phyloP scores from a whole-genome alignment of 331 rosid genomes.

The Rhamnella rubrinervis region DNA sequence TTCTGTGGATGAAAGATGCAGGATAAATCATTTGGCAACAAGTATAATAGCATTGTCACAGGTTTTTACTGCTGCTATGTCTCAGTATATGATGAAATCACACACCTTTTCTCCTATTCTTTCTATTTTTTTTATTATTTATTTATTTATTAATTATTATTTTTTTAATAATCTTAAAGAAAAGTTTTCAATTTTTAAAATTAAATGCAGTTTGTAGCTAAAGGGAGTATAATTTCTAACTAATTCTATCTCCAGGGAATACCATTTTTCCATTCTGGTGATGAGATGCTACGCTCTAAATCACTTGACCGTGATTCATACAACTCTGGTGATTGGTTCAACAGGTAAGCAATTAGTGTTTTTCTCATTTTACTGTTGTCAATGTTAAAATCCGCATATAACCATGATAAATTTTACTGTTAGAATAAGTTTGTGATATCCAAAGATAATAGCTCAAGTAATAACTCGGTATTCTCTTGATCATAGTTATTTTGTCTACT shows the following conservation, averaged over 20 bases:
- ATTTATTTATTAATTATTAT: no score
- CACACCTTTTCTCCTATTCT: conserved; percentile 6
- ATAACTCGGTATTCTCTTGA: neutral
- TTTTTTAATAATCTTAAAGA: no score
- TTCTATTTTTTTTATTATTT: neutral
- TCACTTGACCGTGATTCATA: conserved; percentile 96
- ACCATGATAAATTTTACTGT: no score
- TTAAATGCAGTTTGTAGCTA: no score
- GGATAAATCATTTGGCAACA: conserved; percentile 90
- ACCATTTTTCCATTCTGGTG: conserved; percentile 86
- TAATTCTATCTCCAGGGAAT: conserved; percentile 59
- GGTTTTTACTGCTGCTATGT: conserved; percentile 45
- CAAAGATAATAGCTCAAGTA: no score
- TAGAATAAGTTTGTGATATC: no score
- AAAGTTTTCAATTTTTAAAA: no score
- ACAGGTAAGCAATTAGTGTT: conserved; percentile 49
- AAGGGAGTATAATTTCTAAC: neutral
- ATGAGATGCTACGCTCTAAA: conserved; percentile 88
- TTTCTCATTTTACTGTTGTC: conserved; percentile 9
- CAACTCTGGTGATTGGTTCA: conserved; percentile 98
- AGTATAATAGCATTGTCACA: conserved; percentile 82
- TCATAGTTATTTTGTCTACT: neutral
- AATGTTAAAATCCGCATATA: neutral
- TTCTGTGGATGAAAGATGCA: conserved; percentile 71
- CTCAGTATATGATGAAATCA: conserved; percentile 12